Evolutionary conservation across 768 basidiomycete species (phyloP).

Genomic region (Mycena chlorophos): DNA sequence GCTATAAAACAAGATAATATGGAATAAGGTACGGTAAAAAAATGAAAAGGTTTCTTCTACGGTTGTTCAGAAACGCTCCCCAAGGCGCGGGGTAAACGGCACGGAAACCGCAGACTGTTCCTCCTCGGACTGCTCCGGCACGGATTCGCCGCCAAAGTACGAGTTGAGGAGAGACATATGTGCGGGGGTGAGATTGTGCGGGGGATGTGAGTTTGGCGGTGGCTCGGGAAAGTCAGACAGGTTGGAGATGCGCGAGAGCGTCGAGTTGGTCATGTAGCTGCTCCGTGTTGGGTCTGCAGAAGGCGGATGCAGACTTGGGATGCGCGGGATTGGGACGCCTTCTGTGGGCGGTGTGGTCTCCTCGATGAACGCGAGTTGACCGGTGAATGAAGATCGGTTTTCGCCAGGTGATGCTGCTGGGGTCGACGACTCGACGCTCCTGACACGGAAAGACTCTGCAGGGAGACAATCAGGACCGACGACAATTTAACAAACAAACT

Average conservation of each 20-base stretch:
- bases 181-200: slow-evolving; percentile 25
- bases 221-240: slow-evolving; percentile 55
- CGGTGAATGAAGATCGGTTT: slow-evolving; percentile 41
- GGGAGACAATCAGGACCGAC: slow-evolving; percentile 4
- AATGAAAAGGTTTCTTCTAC: too few relatives aligned
- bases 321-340: slow-evolving; percentile 9
- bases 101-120: not conserved
- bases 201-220: slow-evolving; percentile 29
- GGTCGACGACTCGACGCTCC: slow-evolving; percentile 52
- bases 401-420: slow-evolving; percentile 45
- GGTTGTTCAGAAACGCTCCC: slow-evolving; percentile 15
- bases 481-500: slow-evolving; percentile 13
- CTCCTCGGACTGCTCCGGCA: slow-evolving; percentile 2
- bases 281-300: slow-evolving; percentile 40
- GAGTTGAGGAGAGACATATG: slow-evolving; percentile 34
- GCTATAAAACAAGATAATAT: slow-evolving; percentile 16
- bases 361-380: slow-evolving; percentile 34
- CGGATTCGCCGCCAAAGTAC: slow-evolving; percentile 26
- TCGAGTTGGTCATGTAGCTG: slow-evolving; percentile 47
- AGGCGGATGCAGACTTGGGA: slow-evolving; percentile 20
- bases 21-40: too few relatives aligned
- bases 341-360: not conserved
- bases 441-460: slow-evolving; percentile 50
- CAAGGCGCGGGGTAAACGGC: slow-evolving; percentile 15
- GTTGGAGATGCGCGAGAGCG: slow-evolving; percentile 47